Evolutionary conservation across 2,329 filamentous ascomycete genomes (phyloP).

Genomic region (Bimuria novae-zelandiae): DNA sequence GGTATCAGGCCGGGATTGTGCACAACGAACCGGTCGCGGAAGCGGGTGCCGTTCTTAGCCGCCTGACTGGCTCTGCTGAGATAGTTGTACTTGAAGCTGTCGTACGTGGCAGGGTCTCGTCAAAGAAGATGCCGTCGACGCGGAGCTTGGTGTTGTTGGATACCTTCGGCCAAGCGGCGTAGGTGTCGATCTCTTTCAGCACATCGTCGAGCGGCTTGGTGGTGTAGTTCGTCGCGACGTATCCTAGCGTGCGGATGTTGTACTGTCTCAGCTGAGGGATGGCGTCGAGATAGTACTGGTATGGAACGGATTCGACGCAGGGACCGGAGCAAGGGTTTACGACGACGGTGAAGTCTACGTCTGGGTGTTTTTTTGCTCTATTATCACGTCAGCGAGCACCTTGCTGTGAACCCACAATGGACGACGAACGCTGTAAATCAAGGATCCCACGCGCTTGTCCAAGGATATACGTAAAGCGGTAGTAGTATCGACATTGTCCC

Average conservation of each 20-base stretch:
- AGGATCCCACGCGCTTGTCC: slow-evolving; percentile 54
- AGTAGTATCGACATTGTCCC: slow-evolving; percentile 48
- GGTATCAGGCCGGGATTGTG: slow-evolving; percentile 36
- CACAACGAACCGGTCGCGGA: slow-evolving; percentile 33
- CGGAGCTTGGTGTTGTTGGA: slow-evolving; percentile 46
- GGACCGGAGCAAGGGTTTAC: slow-evolving; percentile 54
- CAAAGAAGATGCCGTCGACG: slow-evolving; percentile 58
- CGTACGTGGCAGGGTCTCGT: slow-evolving; percentile 52
- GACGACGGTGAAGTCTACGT: slow-evolving; percentile 57
- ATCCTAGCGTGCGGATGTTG: slow-evolving; percentile 58
- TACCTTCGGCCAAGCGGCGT: slow-evolving; percentile 52
- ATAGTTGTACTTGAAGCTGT: slow-evolving; percentile 25
- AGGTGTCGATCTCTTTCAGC: slow-evolving; percentile 52
- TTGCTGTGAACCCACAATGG: not conserved
- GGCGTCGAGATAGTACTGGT: slow-evolving; percentile 40
- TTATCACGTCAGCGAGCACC: not conserved
- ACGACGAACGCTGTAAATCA: slow-evolving; percentile 50
- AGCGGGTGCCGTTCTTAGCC: slow-evolving; percentile 25
- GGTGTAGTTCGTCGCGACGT: slow-evolving; percentile 58
- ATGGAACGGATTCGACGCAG: slow-evolving; percentile 34
- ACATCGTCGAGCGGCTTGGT: slow-evolving; percentile 32
- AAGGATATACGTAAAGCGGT: slow-evolving; percentile 58
- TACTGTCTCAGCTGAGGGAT: slow-evolving; percentile 49
- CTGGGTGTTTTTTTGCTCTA: slow-evolving; percentile 40
- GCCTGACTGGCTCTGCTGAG: slow-evolving; percentile 24